These are phyloP conservation scores for Coleophoma cylindrospora DNA, from an alignment of 2,329 filamentous ascomycete genomes.

Conservation along the genomic window DNA sequence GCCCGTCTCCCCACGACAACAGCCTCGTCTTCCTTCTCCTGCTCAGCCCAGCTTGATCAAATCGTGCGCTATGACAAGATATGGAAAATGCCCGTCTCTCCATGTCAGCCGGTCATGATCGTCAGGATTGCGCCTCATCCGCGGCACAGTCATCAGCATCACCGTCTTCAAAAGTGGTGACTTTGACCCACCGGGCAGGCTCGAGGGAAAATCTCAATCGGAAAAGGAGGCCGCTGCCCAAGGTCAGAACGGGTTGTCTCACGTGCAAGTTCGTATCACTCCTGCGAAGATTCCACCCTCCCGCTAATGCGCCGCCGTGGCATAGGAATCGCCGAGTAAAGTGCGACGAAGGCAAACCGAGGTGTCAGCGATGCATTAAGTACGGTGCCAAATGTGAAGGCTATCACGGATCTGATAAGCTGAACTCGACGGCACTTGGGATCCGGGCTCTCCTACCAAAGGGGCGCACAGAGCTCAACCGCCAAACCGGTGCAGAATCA, in stretches of 20 bases:
- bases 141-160: too few species aligned
- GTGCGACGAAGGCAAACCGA: slow-evolving; percentile 4
- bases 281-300: not conserved
- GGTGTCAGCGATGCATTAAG: slow-evolving; percentile 19
- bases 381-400: not conserved
- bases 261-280: not conserved
- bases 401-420: not conserved
- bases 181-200: too few species aligned
- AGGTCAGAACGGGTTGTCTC: not conserved
- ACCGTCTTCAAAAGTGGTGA: too few species aligned
- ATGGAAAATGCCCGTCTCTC: too few species aligned
- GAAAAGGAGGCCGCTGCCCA: not conserved
- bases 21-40: too few species aligned
- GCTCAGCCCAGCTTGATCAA: too few species aligned
- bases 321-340: slow-evolving; percentile 41
- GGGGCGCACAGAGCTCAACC: not conserved
- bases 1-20: too few species aligned
- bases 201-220: not conserved
- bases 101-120: too few species aligned
- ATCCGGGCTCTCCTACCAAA: not conserved
- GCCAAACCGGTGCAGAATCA: not conserved
- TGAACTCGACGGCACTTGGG: not conserved
- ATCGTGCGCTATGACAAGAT: too few species aligned
- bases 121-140: too few species aligned
- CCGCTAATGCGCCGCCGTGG: not conserved